These are phyloP conservation scores for Ustilago hordei DNA, from an alignment of 1,284 basidiomycete species.

Conservation along the genomic window DNA sequence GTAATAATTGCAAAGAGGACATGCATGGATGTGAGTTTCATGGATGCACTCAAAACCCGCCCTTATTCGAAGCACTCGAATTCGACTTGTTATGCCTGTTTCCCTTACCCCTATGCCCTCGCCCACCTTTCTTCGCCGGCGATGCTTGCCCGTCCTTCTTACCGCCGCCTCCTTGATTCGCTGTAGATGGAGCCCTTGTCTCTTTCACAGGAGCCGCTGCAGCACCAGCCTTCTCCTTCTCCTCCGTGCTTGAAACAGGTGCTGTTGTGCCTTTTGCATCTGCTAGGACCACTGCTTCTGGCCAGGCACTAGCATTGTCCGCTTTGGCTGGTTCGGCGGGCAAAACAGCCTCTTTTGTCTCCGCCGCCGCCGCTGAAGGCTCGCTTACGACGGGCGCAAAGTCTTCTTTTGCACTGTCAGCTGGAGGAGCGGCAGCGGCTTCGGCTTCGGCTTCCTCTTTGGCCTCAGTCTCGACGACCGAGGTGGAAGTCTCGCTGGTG, in stretches of 20 bases:
- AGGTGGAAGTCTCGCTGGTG: slow-evolving; percentile 5
- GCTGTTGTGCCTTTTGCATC: background rate
- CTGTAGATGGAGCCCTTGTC: background rate
- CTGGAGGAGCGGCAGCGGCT: slow-evolving; percentile 12
- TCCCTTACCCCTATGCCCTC: slow-evolving; percentile 27
- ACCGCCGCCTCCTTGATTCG: slow-evolving; percentile 18
- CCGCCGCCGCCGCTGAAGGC: background rate
- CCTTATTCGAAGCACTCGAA: slow-evolving; percentile 25
- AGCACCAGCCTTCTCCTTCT: background rate
- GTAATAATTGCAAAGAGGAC: background rate
- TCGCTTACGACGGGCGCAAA: slow-evolving; percentile 20
- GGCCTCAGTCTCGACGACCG: background rate
- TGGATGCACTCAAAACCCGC: slow-evolving; percentile 8
- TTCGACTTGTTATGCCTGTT: slow-evolving; percentile 40
- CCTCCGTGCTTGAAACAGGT: background rate
- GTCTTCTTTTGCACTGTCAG: slow-evolving; percentile 18
- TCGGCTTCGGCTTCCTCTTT: slow-evolving; percentile 1
- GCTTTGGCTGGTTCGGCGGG: slow-evolving; percentile 28
- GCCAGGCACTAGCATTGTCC: slow-evolving; percentile 17
- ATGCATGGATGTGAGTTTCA: no score
- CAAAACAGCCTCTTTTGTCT: background rate
- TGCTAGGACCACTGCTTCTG: background rate
- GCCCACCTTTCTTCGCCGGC: slow-evolving; percentile 15
- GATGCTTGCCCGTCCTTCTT: slow-evolving; percentile 32
- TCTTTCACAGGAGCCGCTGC: slow-evolving; percentile 6